Base-by-base conservation (phyloP, 176 grass and related monocot species). In the Hyparrhenia diplandra region DNA sequence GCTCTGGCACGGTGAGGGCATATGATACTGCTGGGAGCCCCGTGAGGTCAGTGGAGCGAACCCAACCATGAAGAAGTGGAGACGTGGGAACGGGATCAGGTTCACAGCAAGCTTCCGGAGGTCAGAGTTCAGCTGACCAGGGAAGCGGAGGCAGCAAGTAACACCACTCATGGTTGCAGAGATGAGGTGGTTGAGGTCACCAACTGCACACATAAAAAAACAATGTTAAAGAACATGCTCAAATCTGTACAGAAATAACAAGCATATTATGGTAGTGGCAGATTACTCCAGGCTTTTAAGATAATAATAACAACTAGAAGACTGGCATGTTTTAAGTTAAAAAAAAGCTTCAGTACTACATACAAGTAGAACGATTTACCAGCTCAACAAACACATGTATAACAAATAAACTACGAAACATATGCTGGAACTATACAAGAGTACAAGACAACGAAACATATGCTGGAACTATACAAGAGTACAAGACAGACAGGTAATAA, bases 11-110 rank as follows among this genome's bases (percentile, higher is more conserved):
- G 7, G 95, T 98, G 30, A 95, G 90, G 47, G 95, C 84, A 1
- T 86, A 1, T 86, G 81, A 76, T 98, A 95, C 84, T 94, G 90
- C 90, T 98, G 95, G 30, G 95, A 95, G 14, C 95, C 90, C 31
- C 92, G 29, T 0, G 92, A 98, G 63, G 95, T 98, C 34, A 98
- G 82, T 8, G 95, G 95, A 35, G 94, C 91, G 28, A 97, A 97
- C 17, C 91, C 94, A 2, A 97, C 91, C 91, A 97, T 97, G 79
- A 97, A 94, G 77, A 97, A 97, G 36, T 97, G 94, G 28, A 94
- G 83, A 0, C 94, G 77, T 11, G 94, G 94, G 77, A 97, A 94
- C 2, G 94, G 92, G 57, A 94, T 97, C 77, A 94, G 60, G 64
- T 97, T 94, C 21, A 94, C 92, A 1, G 92, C 92, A 72, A 94